A percentile compares a stretch with the other conserved stretches of the same genome.
phyloP scores from a whole-genome alignment of 805 yeast species.

The Pichia deserticola region DNA sequence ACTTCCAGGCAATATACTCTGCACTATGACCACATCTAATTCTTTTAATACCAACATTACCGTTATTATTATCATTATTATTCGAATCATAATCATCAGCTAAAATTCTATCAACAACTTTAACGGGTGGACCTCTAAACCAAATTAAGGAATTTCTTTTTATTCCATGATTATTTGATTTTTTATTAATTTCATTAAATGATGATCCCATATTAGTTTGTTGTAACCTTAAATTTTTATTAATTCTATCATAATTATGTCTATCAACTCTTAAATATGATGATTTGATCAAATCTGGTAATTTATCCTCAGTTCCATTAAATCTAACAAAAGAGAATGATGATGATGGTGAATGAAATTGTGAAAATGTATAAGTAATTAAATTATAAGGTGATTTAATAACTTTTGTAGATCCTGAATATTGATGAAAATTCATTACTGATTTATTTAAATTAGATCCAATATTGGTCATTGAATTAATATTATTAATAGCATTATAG shows the following conservation, averaged over 20 bases:
- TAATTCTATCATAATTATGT: constrained; percentile 25
- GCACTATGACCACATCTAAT: constrained; percentile 64
- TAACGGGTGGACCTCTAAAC: constrained; percentile 62
- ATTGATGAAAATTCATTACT: constrained; percentile 1
- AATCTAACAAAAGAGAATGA: constrained; percentile 32
- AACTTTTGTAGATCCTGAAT: constrained; percentile 14
- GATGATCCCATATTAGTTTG: constrained; percentile 1
- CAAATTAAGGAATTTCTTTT: constrained; percentile 40
- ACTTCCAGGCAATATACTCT: constrained; percentile 58
- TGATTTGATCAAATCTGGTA: constrained; percentile 29
- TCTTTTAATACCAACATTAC: constrained; percentile 21
- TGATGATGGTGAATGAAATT: constrained; percentile 24
- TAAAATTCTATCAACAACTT: constrained; percentile 34
- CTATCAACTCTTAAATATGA: constrained; percentile 28
- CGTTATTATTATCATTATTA: constrained; percentile 3
- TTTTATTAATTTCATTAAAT: constrained; percentile 5
- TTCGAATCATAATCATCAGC: constrained; percentile 14
- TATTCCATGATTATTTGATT: background rate
- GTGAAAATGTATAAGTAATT: constrained; percentile 25
- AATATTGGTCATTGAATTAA: background rate
- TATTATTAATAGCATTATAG: background rate
- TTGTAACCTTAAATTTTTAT: background rate
- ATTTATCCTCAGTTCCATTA: constrained; percentile 26
- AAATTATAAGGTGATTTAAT: constrained; percentile 28
- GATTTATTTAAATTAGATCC: constrained; percentile 2